A percentile compares a stretch with the other conserved stretches of the same genome.
Evolutionary conservation across 768 basidiomycete genomes (phyloP).

Genomic region (Coprinellus micaceus): DNA sequence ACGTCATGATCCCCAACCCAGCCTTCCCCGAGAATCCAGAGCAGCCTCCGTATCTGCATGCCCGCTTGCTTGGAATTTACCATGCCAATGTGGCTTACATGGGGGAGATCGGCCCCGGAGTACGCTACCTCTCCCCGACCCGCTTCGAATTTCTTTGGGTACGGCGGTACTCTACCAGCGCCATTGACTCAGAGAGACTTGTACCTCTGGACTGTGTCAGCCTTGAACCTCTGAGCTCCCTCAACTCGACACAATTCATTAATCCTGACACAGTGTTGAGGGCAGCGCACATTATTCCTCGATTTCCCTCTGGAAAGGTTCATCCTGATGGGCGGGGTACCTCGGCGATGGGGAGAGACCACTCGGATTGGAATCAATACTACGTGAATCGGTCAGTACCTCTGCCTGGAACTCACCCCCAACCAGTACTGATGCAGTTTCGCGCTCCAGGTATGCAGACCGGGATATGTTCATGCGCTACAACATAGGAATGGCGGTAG

Average conservation of each 20-base stretch:
- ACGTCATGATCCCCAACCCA: neutral
- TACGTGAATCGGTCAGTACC: neutral
- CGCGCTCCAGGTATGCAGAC: neutral
- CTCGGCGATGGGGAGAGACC: neutral
- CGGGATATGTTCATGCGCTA: neutral
- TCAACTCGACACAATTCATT: neutral
- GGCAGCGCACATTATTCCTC: neutral
- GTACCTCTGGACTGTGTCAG: neutral
- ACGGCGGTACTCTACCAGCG: neutral
- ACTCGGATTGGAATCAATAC: neutral
- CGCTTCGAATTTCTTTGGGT: neutral
- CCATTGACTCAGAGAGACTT: neutral
- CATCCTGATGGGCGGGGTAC: neutral
- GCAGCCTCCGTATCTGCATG: constrained; percentile 20
- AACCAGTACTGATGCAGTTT: neutral
- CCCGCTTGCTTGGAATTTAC: constrained; percentile 17
- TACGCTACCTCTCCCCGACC: neutral
- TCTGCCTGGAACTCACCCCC: neutral
- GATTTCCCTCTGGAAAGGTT: neutral
- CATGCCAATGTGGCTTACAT: constrained; percentile 17
- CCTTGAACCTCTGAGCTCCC: neutral
- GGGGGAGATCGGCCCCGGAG: constrained; percentile 1
- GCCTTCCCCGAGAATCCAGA: neutral
- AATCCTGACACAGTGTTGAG: neutral
- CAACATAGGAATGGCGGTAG: neutral